Evolutionary conservation across 2,329 filamentous ascomycete species (phyloP).

Genomic region (Chalaropsis thielavioides): DNA sequence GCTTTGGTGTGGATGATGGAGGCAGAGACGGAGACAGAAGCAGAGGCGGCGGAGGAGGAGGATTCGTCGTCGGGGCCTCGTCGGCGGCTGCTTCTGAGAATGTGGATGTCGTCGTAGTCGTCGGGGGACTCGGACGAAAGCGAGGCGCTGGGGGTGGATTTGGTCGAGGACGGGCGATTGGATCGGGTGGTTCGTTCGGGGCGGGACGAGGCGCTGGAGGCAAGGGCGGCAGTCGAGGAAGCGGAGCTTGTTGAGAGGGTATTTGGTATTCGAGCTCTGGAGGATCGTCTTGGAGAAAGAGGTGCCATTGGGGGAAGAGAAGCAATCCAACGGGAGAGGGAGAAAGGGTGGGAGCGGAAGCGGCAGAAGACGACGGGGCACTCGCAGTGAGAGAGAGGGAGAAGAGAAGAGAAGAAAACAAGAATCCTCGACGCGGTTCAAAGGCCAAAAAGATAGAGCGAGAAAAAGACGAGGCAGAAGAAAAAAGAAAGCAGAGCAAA

Average conservation of each 20-base stretch:
- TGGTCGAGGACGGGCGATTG: slow-evolving; percentile 51
- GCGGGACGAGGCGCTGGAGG: slow-evolving; percentile 65
- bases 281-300: slow-evolving; percentile 69
- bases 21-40: too few relatives aligned
- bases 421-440: neutral
- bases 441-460: neutral
- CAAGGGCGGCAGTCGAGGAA: slow-evolving; percentile 37
- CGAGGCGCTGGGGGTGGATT: slow-evolving; percentile 60
- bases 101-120: slow-evolving; percentile 53
- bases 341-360: slow-evolving; percentile 22
- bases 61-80: slow-evolving; percentile 53
- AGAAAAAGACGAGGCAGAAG: neutral
- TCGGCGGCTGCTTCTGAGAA: slow-evolving; percentile 64
- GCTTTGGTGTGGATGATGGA: neutral
- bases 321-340: too few relatives aligned
- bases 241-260: slow-evolving; percentile 42
- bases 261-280: slow-evolving; percentile 67
- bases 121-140: slow-evolving; percentile 55
- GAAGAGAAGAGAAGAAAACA: slow-evolving; percentile 22
- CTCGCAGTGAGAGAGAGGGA: too few relatives aligned
- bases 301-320: slow-evolving; percentile 39
- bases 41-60: neutral
- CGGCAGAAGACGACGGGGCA: too few relatives aligned
- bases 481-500: neutral
- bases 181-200: slow-evolving; percentile 60